Percentiles rank a stretch among this genome's conserved stretches.
Evolutionary conservation across 2,329 filamentous ascomycete species (phyloP).

Genomic region (Escovopsis sp.): DNA sequence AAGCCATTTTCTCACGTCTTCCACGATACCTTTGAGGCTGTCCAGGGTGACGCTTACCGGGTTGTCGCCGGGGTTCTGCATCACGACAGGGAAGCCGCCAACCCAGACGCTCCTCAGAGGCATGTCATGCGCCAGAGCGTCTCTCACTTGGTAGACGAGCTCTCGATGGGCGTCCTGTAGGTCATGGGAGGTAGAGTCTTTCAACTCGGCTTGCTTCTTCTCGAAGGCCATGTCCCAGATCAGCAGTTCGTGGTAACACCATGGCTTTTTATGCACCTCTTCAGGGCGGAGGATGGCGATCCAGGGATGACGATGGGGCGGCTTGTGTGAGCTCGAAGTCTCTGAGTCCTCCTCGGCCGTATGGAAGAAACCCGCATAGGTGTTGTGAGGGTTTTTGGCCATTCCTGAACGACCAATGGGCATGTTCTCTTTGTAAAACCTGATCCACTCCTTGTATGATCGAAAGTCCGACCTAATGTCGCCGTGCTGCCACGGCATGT

Average conservation of each 20-base stretch:
- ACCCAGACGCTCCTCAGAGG: slow-evolving; percentile 31
- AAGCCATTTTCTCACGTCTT: slow-evolving; percentile 19
- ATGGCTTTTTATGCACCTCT: slow-evolving; percentile 20
- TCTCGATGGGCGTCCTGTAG: slow-evolving; percentile 31
- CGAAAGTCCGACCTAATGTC: slow-evolving; percentile 9
- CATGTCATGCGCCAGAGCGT: slow-evolving; percentile 14
- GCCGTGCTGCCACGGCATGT: slow-evolving; percentile 12
- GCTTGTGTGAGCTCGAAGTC: slow-evolving; percentile 5
- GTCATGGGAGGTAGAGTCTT: slow-evolving; percentile 15
- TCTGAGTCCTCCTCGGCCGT: slow-evolving; percentile 28
- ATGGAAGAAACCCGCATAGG: slow-evolving; percentile 32
- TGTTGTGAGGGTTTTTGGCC: slow-evolving; percentile 8
- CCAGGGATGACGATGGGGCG: slow-evolving; percentile 31
- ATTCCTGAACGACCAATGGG: background rate
- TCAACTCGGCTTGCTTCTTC: slow-evolving; percentile 10
- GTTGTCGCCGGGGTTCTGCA: slow-evolving; percentile 10
- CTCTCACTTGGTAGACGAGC: slow-evolving; percentile 24
- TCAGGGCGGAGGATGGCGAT: slow-evolving; percentile 31
- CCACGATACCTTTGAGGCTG: slow-evolving; percentile 20
- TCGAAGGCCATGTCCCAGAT: slow-evolving; percentile 35
- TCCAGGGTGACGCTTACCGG: slow-evolving; percentile 29
- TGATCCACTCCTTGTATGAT: slow-evolving; percentile 13
- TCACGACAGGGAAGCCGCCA: slow-evolving; percentile 18
- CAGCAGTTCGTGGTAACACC: slow-evolving; percentile 29
- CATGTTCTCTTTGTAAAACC: slow-evolving; percentile 6